Conservation (phyloP, 2,329 filamentous ascomycete genomes). For the Cercospora citrullina region DNA sequence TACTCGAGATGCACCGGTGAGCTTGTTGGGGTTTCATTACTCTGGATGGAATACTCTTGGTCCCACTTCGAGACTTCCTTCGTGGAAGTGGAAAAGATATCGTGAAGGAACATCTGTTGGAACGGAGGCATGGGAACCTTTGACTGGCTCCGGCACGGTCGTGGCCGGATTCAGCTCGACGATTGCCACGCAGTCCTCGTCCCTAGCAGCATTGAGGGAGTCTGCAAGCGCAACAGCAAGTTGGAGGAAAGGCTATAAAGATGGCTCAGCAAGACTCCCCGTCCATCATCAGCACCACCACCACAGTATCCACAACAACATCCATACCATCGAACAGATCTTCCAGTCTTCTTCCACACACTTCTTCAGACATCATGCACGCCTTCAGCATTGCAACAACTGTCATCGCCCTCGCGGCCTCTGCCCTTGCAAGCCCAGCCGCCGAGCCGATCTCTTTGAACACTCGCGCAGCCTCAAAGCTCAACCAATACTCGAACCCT, state of each 20-base stretch:
- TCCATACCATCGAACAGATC: neutral
- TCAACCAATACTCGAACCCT: slow-evolving; percentile 11
- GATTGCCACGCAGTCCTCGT: neutral
- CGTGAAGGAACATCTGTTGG: neutral
- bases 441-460: neutral
- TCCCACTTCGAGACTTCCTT: neutral
- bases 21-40: neutral
- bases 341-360: too few species aligned
- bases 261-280: neutral
- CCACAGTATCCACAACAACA: neutral
- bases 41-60: neutral
- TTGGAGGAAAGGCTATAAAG: neutral
- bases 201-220: neutral
- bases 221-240: neutral
- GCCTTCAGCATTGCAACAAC: neutral
- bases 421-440: neutral
- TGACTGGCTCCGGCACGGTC: neutral
- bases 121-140: neutral
- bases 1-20: neutral
- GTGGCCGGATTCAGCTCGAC: neutral
- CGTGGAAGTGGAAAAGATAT: neutral
- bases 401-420: slow-evolving; percentile 1
- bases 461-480: slow-evolving; percentile 7
- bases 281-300: neutral
- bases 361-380: neutral